These are phyloP conservation scores for Ambrosiella beaveri DNA, from an alignment of 2,329 filamentous ascomycete species.

Conservation along the genomic window DNA sequence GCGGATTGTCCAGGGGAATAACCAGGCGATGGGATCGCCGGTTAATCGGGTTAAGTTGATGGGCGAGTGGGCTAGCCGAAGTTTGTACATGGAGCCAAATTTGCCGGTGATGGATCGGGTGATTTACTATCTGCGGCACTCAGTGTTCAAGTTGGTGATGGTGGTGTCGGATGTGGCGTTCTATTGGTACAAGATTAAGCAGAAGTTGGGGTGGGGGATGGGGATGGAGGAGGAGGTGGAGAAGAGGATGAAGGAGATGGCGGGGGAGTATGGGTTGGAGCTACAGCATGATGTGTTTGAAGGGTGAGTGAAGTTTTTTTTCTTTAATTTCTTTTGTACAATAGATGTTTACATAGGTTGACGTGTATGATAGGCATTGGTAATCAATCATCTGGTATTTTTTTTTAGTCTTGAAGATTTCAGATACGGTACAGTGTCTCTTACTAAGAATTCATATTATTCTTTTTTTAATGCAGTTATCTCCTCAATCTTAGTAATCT, in stretches of 20 bases:
- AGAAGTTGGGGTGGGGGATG: constrained; percentile 56
- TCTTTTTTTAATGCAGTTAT: no score
- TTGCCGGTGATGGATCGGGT: constrained; percentile 45
- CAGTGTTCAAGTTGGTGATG: constrained; percentile 68
- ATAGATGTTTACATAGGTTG: not conserved
- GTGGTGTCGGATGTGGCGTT: constrained; percentile 65
- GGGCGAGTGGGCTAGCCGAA: constrained; percentile 71
- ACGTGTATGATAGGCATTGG: no score
- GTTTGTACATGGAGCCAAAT: constrained; percentile 58
- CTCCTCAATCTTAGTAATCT: no score
- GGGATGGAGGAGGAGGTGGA: constrained; percentile 95
- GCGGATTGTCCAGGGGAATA: constrained; percentile 84
- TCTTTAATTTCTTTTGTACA: not conserved
- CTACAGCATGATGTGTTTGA: constrained; percentile 79
- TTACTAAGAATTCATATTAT: no score
- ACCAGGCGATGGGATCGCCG: constrained; percentile 74
- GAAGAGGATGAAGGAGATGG: constrained; percentile 68
- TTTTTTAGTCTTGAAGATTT: no score
- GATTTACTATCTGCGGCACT: constrained; percentile 54
- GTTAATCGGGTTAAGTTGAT: constrained; percentile 92
- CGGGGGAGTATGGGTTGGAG: constrained; percentile 81
- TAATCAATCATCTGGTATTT: no score
- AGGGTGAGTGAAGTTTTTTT: constrained; percentile 32
- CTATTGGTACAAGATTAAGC: constrained; percentile 60
- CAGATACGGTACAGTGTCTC: no score